A percentile compares a stretch with the other conserved stretches of the same genome.
Evolutionary conservation across 192 early-diverging fungal genomes (phyloP).

Genomic region (Backusella westeae): DNA sequence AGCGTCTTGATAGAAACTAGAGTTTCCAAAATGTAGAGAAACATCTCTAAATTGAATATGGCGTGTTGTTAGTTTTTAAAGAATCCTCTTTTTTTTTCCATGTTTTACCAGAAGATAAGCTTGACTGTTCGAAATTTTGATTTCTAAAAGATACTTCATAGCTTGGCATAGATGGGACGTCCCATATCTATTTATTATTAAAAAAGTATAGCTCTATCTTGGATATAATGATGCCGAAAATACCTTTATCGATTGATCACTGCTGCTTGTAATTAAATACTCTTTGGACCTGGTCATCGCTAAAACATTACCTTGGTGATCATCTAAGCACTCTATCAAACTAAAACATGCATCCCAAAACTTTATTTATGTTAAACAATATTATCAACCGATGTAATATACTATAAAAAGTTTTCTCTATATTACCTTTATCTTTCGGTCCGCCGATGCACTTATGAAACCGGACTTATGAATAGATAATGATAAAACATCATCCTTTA

Average conservation of each 20-base stretch:
- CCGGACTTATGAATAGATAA: no score
- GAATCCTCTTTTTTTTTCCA: neutral
- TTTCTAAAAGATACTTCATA: neutral
- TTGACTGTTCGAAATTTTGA: neutral
- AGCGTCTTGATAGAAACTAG: constrained; percentile 68
- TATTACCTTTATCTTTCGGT: no score
- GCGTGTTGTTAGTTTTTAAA: neutral
- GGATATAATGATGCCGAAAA: neutral
- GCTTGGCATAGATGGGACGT: neutral
- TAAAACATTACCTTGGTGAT: constrained; percentile 54
- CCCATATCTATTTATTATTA: neutral
- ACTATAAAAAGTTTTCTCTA: no score
- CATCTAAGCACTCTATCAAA: constrained; percentile 44
- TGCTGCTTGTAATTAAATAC: constrained; percentile 56
- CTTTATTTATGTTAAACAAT: neutral
- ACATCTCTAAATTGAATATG: constrained; percentile 27
- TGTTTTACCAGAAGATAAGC: neutral
- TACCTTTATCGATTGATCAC: constrained; percentile 56
- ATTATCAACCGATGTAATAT: neutral
- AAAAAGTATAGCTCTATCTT: neutral
- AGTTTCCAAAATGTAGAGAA: constrained; percentile 59
- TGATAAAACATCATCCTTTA: no score
- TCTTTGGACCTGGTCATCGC: constrained; percentile 48
- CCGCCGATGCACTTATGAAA: no score
- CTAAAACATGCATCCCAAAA: constrained; percentile 61